Evolutionary conservation across 2,329 filamentous ascomycete genomes (phyloP), one percentile per base, ranked within the genome.

Genomic region (Coniochaeta prunicola): DNA sequence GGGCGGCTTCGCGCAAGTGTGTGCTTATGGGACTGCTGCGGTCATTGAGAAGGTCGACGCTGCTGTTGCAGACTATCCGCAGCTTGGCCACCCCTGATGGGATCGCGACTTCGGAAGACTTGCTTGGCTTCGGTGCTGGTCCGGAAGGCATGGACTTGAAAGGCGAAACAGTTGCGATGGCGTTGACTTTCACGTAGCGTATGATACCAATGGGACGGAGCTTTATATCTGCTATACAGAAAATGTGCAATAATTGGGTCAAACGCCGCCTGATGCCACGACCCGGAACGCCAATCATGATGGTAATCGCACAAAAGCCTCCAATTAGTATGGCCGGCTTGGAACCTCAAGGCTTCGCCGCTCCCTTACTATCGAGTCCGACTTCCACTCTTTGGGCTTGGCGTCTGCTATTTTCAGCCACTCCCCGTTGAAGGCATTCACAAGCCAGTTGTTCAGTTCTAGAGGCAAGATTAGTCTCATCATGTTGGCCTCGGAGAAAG

Each of bases 351-450:
- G 53, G 30, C 19, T 36, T 31, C 53, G 53, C 19, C 53, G 28
- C 26, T 55, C 53, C 53, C 26, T 55, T 15, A n/a, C 19, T 33
- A 33, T 55, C 19, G 53, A 55, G 15, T 21, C 30, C 3, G 53
- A 50, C 45, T 50, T 55, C 28, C 33, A 55, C 12, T 64, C 64
- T 9, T 72, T 73, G 2, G 82, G 82, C 64, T 79, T 79, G 1
- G 82, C 76, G 57, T 81, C 62, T 12, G 71, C 67, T 15, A 84
- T 70, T 71, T 82, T 84, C 60, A 93, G 77, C 91, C 93, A 97
- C 72, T 97, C 92, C 57, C 94, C 94, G 66, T 97, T 97, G 72
- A 99, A 99, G 1, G 94, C 94, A 70, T 97, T 97, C 70, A 97
- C 83, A 58, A 99, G 85, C 93, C 93, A 99, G 70, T 90, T 92